Conservation (phyloP, 2,329 filamentous ascomycete genomes). For the Cladophialophora yegresii region DNA sequence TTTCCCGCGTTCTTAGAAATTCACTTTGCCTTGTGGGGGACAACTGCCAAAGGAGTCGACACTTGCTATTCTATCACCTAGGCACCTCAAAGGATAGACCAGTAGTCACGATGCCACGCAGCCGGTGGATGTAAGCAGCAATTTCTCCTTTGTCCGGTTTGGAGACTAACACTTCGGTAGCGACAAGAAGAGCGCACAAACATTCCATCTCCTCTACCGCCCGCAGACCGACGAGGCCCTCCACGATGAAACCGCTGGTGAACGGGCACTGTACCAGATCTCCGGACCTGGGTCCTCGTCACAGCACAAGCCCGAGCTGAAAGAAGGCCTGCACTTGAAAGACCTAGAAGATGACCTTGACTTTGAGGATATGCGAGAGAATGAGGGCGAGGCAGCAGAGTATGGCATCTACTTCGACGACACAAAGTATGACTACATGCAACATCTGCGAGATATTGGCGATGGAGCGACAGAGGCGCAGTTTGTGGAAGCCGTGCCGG, state of each 20-base stretch:
- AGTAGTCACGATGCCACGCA: conserved; percentile 51
- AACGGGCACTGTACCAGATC: conserved; percentile 82
- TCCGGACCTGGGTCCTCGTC: conserved; percentile 40
- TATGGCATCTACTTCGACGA: conserved; percentile 95
- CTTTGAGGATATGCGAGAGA: conserved; percentile 68
- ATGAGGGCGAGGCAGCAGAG: conserved; percentile 94
- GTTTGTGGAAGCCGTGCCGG: conserved; percentile 70
- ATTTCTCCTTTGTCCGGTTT: conserved; percentile 6
- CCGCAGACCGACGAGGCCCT: conserved; percentile 97
- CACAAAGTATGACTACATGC: conserved; percentile 98
- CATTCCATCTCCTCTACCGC: conserved; percentile 91
- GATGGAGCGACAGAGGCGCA: conserved; percentile 69
- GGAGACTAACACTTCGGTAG: conserved; percentile 48
- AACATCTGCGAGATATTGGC: conserved; percentile 90
- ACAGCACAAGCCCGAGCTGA: conserved; percentile 36
- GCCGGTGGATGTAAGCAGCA: conserved; percentile 68
- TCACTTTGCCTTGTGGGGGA: conserved; percentile 9
- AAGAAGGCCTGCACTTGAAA: conserved; percentile 62
- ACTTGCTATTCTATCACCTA: neutral
- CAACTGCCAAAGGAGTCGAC: neutral
- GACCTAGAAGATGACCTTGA: conserved; percentile 78
- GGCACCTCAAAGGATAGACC: neutral
- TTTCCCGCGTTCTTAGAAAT: conserved; percentile 23
- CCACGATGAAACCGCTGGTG: conserved; percentile 82
- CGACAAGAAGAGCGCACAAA: conserved; percentile 89